Evolutionary conservation across 192 early-diverging fungal genomes (phyloP), one percentile per base, ranked within the genome.

Genomic region (Mortierella hygrophila): DNA sequence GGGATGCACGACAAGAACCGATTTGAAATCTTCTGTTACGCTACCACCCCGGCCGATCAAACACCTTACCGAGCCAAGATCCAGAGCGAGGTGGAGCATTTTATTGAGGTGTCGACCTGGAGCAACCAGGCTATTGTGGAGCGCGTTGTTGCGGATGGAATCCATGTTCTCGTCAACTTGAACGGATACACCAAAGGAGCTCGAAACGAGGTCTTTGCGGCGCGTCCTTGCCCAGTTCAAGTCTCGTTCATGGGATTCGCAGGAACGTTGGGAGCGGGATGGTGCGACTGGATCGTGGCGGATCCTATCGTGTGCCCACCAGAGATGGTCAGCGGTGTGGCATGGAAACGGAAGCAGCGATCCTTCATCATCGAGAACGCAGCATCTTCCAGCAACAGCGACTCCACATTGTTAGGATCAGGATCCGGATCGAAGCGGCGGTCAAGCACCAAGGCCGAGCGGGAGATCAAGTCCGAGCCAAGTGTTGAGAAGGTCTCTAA

Each of bases 121-220:
- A 89, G 92, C 35, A 92, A 91, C 37, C 91, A 96, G 80, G 89
- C 94, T 21, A 93, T 98, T 77, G 94, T 97, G 16, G 94, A 96
- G 77, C 91, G 90, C 13, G 92, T 99, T 52, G 88, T 90, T 10
- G 70, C 82, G 20, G 97, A 99, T 79, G 90, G 93, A 46, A 96
- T 97, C 77, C 98, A 99, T 80, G 91, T 99, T 11, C 90, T 99
- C 32, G 93, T 97, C 79, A 98, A 99, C 75, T 89, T 99, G 69
- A 99, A 99, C 84, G 98, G 98, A 40, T 98, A 99, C 87, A 99
- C 98, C n/a, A 97, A 97, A 80, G 97, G 97, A 32, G 98, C 96
- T 35, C 91, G 95, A 23, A 98, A 98, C 89, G 96, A 98, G 87
- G 92, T 99, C 9, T 98, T 98, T 92, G 97, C 97, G 0, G 96